Percentiles rank a stretch among this genome's conserved stretches.
phyloP scores from a whole-genome alignment of 768 basidiomycete species.

The Phylloporus sp. region DNA sequence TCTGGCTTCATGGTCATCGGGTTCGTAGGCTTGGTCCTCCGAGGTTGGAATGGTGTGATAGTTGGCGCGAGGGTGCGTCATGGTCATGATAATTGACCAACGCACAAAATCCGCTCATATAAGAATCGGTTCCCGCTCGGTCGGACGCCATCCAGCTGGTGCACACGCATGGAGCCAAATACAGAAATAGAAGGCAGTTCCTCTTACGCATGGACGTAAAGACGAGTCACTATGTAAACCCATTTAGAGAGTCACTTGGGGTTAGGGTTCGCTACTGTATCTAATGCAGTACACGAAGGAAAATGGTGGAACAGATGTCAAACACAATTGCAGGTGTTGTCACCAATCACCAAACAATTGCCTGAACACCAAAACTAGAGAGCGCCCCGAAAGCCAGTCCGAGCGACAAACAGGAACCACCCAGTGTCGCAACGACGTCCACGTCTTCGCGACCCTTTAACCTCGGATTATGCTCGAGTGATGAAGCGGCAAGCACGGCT shows the following conservation, averaged over 20 bases:
- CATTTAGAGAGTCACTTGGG: too few species aligned
- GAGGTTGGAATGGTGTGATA: not conserved
- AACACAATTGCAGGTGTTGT: not conserved
- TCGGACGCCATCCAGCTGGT: too few species aligned
- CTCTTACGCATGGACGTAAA: too few species aligned
- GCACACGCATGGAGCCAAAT: too few species aligned
- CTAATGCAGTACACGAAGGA: too few species aligned
- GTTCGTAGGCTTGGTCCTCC: not conserved
- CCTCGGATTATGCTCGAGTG: constrained; percentile 32
- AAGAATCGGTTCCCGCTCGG: too few species aligned
- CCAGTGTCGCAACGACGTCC: constrained; percentile 79
- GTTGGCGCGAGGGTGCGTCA: not conserved
- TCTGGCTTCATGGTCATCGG: not conserved
- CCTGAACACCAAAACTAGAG: constrained; percentile 73
- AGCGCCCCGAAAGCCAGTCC: constrained; percentile 73
- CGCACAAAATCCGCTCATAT: too few species aligned
- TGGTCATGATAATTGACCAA: too few species aligned
- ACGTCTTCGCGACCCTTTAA: constrained; percentile 74
- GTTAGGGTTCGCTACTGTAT: too few species aligned
- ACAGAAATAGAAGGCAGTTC: too few species aligned
- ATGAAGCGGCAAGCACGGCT: constrained; percentile 79
- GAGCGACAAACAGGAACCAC: constrained; percentile 70
- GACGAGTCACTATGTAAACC: too few species aligned
- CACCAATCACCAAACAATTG: constrained; percentile 19
- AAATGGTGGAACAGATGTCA: too few species aligned